Evolutionary conservation across 2,329 filamentous ascomycete species (phyloP), one percentile per base, ranked within the genome.

Genomic region (Lachnellula hyalina): DNA sequence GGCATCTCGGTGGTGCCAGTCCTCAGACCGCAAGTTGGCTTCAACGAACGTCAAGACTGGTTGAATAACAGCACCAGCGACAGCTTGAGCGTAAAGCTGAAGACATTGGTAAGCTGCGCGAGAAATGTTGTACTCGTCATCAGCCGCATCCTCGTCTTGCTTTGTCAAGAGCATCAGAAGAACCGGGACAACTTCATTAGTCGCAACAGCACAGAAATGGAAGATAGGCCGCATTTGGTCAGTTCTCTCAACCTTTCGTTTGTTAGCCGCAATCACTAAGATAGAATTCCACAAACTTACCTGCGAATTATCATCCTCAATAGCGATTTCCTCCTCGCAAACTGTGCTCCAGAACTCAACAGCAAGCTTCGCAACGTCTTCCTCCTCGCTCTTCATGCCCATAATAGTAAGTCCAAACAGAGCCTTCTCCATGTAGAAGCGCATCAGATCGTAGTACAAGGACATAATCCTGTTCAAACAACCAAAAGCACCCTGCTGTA

Each of bases 261-360:
- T 8, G 48, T 19, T 54, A 52, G 15, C 42, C 47, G 51, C 49
- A 4, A 38, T 53, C 4, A 8, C 17, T 25, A 12, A 14, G 35
- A 5, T 11, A 25, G 11, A 12, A 8, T 1, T 19, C 0, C 35
- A 15, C 17, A 49, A 72, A 50, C 75, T 64, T 75, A 88, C 85
- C 74, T 89, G 85, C 62, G 85, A 81, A 72, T 99, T 99, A 73
- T 99, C 94, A 69, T 99, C 94, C 70, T 99, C 94, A 67, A 99
- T 97, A 61, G 87, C 87, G 66, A 96, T 93, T 74, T 99, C 94
- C 75, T 99, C 94, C 72, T 99, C 94, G 73, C 94, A 99, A 48
- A 99, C 94, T n/a, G 94, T 96, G 78, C 93, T 97, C 94, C 94
- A 99, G 77, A 99, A 99, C 72, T 99, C 94, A 63, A 99, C 91